Evolutionary conservation across 164 flowering plant species (phyloP).

Genomic region (Liriodendron chinense): DNA sequence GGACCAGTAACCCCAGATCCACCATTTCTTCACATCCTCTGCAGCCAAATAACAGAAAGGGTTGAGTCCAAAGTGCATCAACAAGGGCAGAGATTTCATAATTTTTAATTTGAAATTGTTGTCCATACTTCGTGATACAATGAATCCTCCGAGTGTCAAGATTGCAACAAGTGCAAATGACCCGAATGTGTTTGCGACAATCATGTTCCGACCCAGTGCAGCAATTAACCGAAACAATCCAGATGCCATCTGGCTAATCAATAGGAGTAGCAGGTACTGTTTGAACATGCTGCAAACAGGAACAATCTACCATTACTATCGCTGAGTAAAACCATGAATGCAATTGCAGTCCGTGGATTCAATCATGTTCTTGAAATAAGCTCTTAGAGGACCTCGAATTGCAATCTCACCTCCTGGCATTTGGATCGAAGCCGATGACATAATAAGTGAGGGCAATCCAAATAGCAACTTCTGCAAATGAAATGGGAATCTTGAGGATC

Average conservation of each 20-base stretch:
- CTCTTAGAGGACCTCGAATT: not conserved
- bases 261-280: slow-evolving; percentile 8
- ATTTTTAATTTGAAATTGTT: not conserved
- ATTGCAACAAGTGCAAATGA: slow-evolving; percentile 14
- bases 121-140: slow-evolving; percentile 15
- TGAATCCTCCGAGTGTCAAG: slow-evolving; percentile 18
- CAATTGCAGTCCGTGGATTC: no score
- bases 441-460: slow-evolving; percentile 17
- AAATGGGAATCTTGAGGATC: slow-evolving; percentile 18
- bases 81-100: not conserved
- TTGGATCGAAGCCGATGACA: slow-evolving; percentile 21
- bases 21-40: slow-evolving; percentile 20
- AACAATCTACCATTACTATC: not conserved
- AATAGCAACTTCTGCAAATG: slow-evolving; percentile 11
- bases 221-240: slow-evolving; percentile 15
- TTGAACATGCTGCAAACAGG: slow-evolving; percentile 9
- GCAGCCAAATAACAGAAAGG: not conserved
- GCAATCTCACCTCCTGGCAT: slow-evolving; percentile 17
- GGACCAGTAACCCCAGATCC: slow-evolving; percentile 21
- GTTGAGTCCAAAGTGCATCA: not conserved
- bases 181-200: slow-evolving; percentile 22
- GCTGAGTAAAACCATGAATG: not conserved
- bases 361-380: not conserved
- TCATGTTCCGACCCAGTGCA: slow-evolving; percentile 13
- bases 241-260: slow-evolving; percentile 11